Conservation (phyloP, 768 basidiomycete genomes). For the Obba rivulosa region DNA sequence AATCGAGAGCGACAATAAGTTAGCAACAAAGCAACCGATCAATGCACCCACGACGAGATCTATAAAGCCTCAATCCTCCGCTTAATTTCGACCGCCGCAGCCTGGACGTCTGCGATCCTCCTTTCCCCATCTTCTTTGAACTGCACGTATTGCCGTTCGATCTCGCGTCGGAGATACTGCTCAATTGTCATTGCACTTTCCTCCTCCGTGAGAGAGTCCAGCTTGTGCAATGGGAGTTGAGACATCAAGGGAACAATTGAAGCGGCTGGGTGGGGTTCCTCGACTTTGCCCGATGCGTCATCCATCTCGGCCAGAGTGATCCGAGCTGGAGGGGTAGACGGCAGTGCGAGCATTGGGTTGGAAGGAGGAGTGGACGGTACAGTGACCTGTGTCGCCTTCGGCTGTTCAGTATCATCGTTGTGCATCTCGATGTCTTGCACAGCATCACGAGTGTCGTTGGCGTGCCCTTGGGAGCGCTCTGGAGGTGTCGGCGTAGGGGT, state of each 20-base stretch:
- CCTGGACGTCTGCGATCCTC: constrained; percentile 44
- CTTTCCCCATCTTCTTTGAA: constrained; percentile 47
- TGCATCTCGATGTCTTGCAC: too few relatives aligned
- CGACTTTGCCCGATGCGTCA: too few relatives aligned
- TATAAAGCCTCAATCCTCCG: constrained; percentile 26
- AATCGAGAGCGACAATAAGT: neutral
- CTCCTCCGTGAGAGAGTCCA: constrained; percentile 45
- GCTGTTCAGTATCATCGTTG: too few relatives aligned
- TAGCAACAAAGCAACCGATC: neutral
- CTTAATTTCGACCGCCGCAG: constrained; percentile 33
- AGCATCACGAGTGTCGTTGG: neutral
- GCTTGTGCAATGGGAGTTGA: constrained; percentile 17
- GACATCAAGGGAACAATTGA: constrained; percentile 20
- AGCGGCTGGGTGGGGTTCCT: too few relatives aligned
- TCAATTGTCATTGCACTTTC: constrained; percentile 79
- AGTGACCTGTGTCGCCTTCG: too few relatives aligned
- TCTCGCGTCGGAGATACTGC: constrained; percentile 77
- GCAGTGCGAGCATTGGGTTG: too few relatives aligned
- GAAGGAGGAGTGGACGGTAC: too few relatives aligned
- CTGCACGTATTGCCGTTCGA: constrained; percentile 59
- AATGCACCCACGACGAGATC: neutral
- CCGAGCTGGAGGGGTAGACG: too few relatives aligned
- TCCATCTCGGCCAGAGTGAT: too few relatives aligned
- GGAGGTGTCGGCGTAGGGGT: neutral
- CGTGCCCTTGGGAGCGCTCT: neutral